phyloP scores from a whole-genome alignment of 345 rosid genomes.

The Litchi chinensis region DNA sequence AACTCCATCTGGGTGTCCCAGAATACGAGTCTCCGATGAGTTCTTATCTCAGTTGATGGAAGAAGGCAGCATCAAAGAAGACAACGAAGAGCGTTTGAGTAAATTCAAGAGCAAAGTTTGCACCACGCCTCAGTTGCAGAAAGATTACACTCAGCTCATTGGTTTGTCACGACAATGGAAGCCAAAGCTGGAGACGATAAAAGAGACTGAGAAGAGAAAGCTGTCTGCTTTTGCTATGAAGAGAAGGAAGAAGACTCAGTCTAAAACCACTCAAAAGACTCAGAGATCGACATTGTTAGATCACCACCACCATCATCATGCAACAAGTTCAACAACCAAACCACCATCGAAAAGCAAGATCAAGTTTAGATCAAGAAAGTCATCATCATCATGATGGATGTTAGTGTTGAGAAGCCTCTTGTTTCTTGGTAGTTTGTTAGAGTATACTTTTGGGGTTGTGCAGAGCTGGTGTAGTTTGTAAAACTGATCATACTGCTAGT shows the following conservation, averaged over 20 bases:
- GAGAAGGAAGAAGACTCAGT: conserved; percentile 43
- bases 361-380: conserved; percentile 36
- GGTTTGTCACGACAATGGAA: conserved; percentile 64
- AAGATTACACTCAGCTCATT: conserved; percentile 60
- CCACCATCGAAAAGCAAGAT: conserved; percentile 43
- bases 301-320: conserved; percentile 26
- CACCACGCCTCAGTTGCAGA: conserved; percentile 68
- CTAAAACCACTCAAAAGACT: conserved; percentile 18
- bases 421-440: neutral
- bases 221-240: conserved; percentile 53
- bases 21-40: conserved; percentile 80
- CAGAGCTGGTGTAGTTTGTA: conserved; percentile 9
- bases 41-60: conserved; percentile 66
- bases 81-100: neutral
- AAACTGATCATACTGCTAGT: neutral
- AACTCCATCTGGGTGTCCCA: conserved; percentile 51
- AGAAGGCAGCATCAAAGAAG: conserved; percentile 30
- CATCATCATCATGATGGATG: neutral
- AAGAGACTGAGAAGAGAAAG: conserved; percentile 51
- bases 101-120: conserved; percentile 42
- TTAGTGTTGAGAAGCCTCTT: neutral
- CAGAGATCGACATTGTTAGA: conserved; percentile 19
- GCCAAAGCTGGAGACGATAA: conserved; percentile 82
- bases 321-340: conserved; percentile 15
- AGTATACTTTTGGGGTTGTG: neutral